Base-by-base conservation (phyloP, 257 asterid species). In the Voacanga thouarsii region DNA sequence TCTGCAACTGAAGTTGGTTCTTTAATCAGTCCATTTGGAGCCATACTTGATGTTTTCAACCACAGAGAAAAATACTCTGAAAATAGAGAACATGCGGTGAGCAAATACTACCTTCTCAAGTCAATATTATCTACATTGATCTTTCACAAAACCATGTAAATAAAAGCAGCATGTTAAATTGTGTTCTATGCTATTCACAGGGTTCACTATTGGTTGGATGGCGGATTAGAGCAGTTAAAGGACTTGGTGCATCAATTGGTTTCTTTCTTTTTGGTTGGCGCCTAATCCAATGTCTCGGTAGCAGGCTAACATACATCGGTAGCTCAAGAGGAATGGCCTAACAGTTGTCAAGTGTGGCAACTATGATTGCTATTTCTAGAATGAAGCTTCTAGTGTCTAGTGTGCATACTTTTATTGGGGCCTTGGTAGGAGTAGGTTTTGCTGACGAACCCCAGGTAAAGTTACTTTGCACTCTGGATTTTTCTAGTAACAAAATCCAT, bases 191-290 rank as follows among this genome's bases (percentile, higher is more conserved):
- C 24, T 51, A 26, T 24, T 24, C 12, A 24, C 43, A 71, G 75
- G 60, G 43, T 49, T 47, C 75, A n/a, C 24, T 71, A 71, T 43
- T 28, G n/a, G 21, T 71, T 26, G 28, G 23, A 12, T 47, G 76
- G 63, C 50, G 64, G 76, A 72, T 72, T 50, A 72, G 76, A 72
- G 76, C 76, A 72, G 43, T 72, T 7, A 64, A 64, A 72, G 63
- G 63, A 50, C 45, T 72, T 28, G 64, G 64, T 72, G 47, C 76
- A 71, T 71, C 75, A 26, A 47, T 19, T 18, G 59, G 75, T 4
- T 45, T 47, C 45, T 30, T 72, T 50, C 47, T 50, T 8, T 72
- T 28, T 72, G 76, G 76, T 3, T 28, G 28, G 76, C 15, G 26
- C 3, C 76, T 72, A 24, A 50, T 56, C 11, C 63, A 72, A 4